A percentile compares a stretch with the other conserved stretches of the same genome.
phyloP scores from a whole-genome alignment of 306 rosid genomes.

The Notholithocarpus densiflorus region DNA sequence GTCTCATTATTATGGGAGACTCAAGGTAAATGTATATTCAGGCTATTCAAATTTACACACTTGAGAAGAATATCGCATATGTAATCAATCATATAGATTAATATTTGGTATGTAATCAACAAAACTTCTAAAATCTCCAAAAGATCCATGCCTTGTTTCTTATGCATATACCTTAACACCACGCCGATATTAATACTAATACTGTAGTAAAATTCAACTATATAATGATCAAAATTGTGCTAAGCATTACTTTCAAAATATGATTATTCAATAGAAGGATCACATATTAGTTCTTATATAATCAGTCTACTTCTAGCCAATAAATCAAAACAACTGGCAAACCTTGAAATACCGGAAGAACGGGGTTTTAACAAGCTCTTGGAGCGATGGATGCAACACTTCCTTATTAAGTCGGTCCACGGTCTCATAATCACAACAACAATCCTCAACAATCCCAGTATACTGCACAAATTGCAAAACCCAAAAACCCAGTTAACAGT shows the following conservation, averaged over 20 bases:
- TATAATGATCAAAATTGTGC: background rate
- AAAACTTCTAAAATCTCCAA: background rate
- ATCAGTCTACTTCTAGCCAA: slow-evolving; percentile 2
- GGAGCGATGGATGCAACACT: slow-evolving; percentile 54
- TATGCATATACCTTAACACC: background rate
- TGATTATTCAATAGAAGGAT: background rate
- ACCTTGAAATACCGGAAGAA: slow-evolving; percentile 75
- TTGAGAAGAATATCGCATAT: background rate
- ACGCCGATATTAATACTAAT: background rate
- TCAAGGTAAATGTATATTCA: background rate
- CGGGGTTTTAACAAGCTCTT: slow-evolving; percentile 57
- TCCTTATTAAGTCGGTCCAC: slow-evolving; percentile 49
- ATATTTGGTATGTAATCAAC: background rate
- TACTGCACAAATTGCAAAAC: slow-evolving; percentile 17
- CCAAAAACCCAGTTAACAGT: background rate
- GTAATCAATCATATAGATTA: background rate
- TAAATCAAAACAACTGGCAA: slow-evolving; percentile 1
- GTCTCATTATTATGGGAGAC: too few species aligned
- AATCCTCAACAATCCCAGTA: slow-evolving; percentile 69
- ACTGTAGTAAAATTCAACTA: background rate
- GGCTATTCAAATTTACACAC: background rate
- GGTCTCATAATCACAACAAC: slow-evolving; percentile 70
- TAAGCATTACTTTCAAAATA: background rate
- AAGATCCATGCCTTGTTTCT: background rate
- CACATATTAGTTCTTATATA: background rate